These are phyloP conservation scores for Raddia distichophylla DNA, from an alignment of 176 grass and related monocot genomes.

Conservation along the genomic window DNA sequence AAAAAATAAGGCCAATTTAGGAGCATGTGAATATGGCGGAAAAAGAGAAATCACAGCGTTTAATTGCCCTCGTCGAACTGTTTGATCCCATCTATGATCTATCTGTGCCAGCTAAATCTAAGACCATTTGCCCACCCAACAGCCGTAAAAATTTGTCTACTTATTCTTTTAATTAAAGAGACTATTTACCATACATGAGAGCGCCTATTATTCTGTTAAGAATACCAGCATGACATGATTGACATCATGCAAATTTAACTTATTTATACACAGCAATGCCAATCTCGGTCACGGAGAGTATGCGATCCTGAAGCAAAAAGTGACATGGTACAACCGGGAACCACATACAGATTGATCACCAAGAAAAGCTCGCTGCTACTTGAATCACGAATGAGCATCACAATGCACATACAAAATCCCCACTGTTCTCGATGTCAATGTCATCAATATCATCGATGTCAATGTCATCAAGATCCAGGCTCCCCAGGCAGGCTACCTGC, in stretches of 20 bases:
- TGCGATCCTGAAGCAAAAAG: not conserved
- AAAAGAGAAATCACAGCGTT: no score
- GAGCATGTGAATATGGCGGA: no score
- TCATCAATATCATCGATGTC: constrained; percentile 76
- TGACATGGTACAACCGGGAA: constrained; percentile 22
- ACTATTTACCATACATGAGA: not conserved
- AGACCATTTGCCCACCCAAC: no score
- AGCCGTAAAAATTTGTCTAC: no score
- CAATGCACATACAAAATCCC: constrained; percentile 70
- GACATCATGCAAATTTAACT: not conserved
- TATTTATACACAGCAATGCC: constrained; percentile 20
- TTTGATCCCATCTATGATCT: no score
- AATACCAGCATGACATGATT: not conserved
- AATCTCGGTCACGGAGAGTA: not conserved
- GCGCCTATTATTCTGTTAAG: not conserved
- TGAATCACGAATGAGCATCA: constrained; percentile 28
- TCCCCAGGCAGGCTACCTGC: constrained; percentile 55
- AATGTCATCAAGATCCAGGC: constrained; percentile 79
- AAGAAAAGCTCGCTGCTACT: constrained; percentile 24
- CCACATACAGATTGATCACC: not conserved
- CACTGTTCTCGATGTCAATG: constrained; percentile 73
- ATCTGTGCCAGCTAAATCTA: no score
- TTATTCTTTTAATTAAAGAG: no score
- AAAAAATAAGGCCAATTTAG: no score
- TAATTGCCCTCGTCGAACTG: no score